Conservation (phyloP, 1,284 basidiomycete species). For the Ceratobasidium sp. region DNA sequence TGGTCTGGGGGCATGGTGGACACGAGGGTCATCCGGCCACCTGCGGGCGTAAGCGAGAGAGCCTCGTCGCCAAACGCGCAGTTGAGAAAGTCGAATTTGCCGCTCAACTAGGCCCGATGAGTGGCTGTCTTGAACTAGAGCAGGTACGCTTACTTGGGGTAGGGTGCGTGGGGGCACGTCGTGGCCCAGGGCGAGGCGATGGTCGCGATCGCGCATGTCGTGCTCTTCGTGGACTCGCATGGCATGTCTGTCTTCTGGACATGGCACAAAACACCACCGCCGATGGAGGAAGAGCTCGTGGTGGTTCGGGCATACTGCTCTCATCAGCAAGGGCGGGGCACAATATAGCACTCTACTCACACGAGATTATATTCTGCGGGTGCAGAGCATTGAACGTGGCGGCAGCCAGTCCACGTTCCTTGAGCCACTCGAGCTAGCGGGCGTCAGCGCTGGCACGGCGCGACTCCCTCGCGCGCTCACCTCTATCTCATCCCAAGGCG, state of each 20-base stretch:
- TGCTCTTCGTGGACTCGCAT: constrained; percentile 35
- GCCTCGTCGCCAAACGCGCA: constrained; percentile 39
- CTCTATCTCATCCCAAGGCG: constrained; percentile 40
- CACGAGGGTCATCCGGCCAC: constrained; percentile 41
- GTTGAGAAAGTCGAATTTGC: constrained; percentile 39
- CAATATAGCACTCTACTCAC: not conserved
- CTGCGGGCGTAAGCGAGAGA: constrained; percentile 35
- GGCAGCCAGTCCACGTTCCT: constrained; percentile 25
- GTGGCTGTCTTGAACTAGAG: not conserved
- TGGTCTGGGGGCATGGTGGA: constrained; percentile 41
- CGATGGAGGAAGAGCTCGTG: constrained; percentile 39
- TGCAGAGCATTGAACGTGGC: constrained; percentile 17
- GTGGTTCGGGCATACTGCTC: constrained; percentile 39
- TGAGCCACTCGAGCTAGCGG: constrained; percentile 32
- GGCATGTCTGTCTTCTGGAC: constrained; percentile 25
- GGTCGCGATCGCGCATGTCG: constrained; percentile 33
- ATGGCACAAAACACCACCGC: constrained; percentile 39
- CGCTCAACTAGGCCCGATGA: constrained; percentile 31
- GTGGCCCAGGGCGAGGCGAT: constrained; percentile 22
- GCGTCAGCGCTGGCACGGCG: not conserved
- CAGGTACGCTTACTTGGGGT: constrained; percentile 9
- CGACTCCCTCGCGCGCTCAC: not conserved
- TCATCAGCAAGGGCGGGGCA: not conserved
- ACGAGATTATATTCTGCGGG: constrained; percentile 37
- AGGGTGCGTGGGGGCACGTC: constrained; percentile 20